These are phyloP conservation scores for Ceratorhiza oryzae-sativae DNA, from an alignment of 1,284 basidiomycete species.

Conservation along the genomic window DNA sequence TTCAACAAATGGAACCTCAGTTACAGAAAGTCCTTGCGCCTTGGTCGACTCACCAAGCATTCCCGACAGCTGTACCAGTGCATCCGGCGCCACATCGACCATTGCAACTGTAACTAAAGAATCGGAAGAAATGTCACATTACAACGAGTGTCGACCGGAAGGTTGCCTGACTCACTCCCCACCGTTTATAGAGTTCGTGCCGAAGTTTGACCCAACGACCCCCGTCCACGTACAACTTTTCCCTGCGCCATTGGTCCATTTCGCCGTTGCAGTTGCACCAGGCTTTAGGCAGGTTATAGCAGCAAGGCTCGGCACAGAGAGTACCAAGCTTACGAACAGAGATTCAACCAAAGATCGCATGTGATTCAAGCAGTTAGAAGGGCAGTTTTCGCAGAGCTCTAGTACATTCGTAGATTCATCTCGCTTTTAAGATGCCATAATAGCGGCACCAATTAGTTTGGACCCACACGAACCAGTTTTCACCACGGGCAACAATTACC, in stretches of 20 bases:
- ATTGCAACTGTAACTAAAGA: conserved; percentile 21
- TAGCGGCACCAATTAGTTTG: no score
- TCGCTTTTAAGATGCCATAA: no score
- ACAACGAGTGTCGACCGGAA: no score
- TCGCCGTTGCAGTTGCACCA: conserved; percentile 17
- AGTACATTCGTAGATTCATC: no score
- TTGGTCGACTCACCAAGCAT: conserved; percentile 9
- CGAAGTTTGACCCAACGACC: conserved; percentile 14
- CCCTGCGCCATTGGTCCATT: conserved; percentile 5
- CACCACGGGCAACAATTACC: no score
- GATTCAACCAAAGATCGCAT: not conserved
- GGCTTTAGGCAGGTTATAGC: conserved; percentile 14
- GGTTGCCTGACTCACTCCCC: conserved; percentile 3
- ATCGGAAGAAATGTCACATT: no score
- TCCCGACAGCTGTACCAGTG: conserved; percentile 7
- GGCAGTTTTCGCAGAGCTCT: no score
- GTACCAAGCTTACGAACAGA: not conserved
- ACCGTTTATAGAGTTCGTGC: conserved; percentile 10
- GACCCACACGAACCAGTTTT: no score
- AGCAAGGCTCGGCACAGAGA: not conserved
- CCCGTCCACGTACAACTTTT: conserved; percentile 25
- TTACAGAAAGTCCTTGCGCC: no score
- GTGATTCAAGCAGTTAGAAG: no score
- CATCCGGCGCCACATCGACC: conserved; percentile 29
- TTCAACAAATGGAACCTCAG: not conserved